phyloP scores from a whole-genome alignment of 2,329 filamentous ascomycete species.

The Cytospora paraplurivora region DNA sequence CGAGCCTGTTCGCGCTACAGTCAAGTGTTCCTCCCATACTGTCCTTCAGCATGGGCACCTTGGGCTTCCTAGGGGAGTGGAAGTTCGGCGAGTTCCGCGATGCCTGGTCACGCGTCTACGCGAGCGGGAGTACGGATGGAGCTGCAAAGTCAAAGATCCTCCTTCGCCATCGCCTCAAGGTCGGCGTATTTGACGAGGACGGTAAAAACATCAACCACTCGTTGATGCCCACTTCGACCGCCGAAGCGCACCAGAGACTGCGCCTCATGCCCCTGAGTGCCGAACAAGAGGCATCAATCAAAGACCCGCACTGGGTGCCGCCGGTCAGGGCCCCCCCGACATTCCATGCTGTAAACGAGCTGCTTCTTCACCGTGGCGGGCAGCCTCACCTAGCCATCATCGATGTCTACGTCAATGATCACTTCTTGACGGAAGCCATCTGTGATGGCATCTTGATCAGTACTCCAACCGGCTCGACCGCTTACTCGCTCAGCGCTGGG shows the following conservation, averaged over 20 bases:
- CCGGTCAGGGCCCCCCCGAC: slow-evolving; percentile 40
- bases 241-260: slow-evolving; percentile 44
- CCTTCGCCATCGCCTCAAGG: slow-evolving; percentile 82
- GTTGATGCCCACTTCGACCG: slow-evolving; percentile 51
- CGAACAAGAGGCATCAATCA: slow-evolving; percentile 27
- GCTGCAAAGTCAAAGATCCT: slow-evolving; percentile 74
- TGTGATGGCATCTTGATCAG: slow-evolving; percentile 94
- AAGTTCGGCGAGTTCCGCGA: slow-evolving; percentile 91
- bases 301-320: slow-evolving; percentile 23
- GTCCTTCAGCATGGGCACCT: slow-evolving; percentile 94
- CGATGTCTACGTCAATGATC: slow-evolving; percentile 85
- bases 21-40: slow-evolving; percentile 84
- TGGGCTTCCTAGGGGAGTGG: slow-evolving; percentile 96
- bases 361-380: slow-evolving; percentile 87
- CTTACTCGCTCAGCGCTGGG: slow-evolving; percentile 90
- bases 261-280: slow-evolving; percentile 33
- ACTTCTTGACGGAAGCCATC: slow-evolving; percentile 89
- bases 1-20: slow-evolving; percentile 82
- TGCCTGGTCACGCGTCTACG: slow-evolving; percentile 90
- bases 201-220: slow-evolving; percentile 61
- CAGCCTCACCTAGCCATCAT: slow-evolving; percentile 90
- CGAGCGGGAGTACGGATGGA: slow-evolving; percentile 59
- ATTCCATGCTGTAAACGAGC: slow-evolving; percentile 85
- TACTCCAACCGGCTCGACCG: slow-evolving; percentile 92
- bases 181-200: slow-evolving; percentile 75